Evolutionary conservation across 805 yeast genomes (phyloP), one percentile per base, ranked within the genome.

Genomic region (Wickerhamiella sorbophila): DNA sequence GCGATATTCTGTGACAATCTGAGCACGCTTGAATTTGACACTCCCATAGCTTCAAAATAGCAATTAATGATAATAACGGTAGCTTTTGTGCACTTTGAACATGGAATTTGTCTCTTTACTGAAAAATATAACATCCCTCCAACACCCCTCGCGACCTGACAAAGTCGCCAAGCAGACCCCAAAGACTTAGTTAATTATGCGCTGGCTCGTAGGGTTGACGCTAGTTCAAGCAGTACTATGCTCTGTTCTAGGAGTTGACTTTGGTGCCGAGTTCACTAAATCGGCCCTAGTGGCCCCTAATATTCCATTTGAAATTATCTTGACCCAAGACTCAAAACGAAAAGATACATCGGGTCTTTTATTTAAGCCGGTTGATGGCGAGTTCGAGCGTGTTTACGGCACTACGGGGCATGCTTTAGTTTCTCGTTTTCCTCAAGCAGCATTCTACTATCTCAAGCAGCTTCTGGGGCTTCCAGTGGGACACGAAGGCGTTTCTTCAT

Each of bases 281-380:
- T 85, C 94, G 2, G 83, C 79, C 39, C 66, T 91, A 36, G 81
- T 91, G 33, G 95, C 95, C 0, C 96, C 96, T 0, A 84, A 86
- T 10, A 76, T 85, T 17, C 80, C 86, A 14, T 77, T 87, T 56
- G 97, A 91, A 54, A 71, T 91, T 33, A 79, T 91, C 12, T 65
- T 91, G 47, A 84, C 96, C 3, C 79, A 84, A 20, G 97, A 91
- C 53, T 79, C 95, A 2, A 84, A 86, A 61, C 70, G 98, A 44
- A 91, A 91, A 58, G 97, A 88, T 53, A 66, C 77, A 4, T 71
- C 87, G 3, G 95, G 93, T 1, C 52, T 91, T 10, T 77, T 82
- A 1, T 66, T 87, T 46, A 52, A 63, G 24, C 49, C 58, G 43
- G 33, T 53, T 15, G 37, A 37, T 9, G 36, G 16, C 10, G 49